Evolutionary conservation across 2,329 filamentous ascomycete species (phyloP), one percentile per base, ranked within the genome.

Genomic region (Phyllosticta citrichinensis): DNA sequence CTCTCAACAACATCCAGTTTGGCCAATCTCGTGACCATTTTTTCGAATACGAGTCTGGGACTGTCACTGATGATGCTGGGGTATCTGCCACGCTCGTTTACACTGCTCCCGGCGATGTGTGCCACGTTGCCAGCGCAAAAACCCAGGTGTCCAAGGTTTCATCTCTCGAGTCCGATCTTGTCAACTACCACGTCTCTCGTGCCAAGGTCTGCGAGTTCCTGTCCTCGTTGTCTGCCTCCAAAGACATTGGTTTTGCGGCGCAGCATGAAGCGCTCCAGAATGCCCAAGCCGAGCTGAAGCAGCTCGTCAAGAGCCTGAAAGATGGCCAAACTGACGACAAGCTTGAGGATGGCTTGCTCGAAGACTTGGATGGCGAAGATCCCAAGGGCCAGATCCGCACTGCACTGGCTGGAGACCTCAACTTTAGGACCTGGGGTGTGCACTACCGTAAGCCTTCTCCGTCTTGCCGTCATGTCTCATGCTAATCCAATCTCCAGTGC

Each of bases 21-120:
- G 83, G 82, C n/a, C 83, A 86, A 62, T 79, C 81, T 0, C 77
- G 83, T 2, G 81, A 85, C 61, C 71, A 86, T 24, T 80, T 79
- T 64, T 69, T 86, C 6, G 35, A 50, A 10, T 35, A 27, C 30
- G 40, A 55, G 6, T 3, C 56, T 6, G 14, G 52, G 10, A n/a
- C 24, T 5, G 12, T 5, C 1, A 3, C 52, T 12, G 30, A 58
- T 54, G 25, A 25, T 11, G 19, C 50, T n/a, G 52, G 33, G n/a
- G 40, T 60, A 5, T 27, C 27, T 10, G 58, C 60, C 4, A 52
- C 30, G 5, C 55, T 64, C 11, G 54, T 57, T 10, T 63, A 61
- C 55, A 59, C 56, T 10, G 20, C 20, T 10, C 56, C 58, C 2
- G 61, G 62, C 5, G 14, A 19, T 12, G 33, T 51, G 1, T 20